Evolutionary conservation across 345 rosid genomes (phyloP).

Genomic region (Salix dunnii): DNA sequence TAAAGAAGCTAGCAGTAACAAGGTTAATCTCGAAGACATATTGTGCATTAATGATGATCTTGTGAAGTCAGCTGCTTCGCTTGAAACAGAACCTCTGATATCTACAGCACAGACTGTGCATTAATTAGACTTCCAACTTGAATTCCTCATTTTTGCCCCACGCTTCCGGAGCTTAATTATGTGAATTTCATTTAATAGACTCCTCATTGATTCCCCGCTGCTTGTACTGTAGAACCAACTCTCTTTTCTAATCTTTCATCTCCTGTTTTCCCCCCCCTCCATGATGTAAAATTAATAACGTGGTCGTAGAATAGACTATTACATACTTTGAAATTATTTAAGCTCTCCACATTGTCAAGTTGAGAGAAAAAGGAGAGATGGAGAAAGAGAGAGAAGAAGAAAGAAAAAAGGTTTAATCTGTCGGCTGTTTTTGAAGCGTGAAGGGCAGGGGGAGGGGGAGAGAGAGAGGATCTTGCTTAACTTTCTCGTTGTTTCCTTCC

Average conservation of each 20-base stretch:
- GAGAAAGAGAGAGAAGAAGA: not conserved
- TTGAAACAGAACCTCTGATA: constrained; percentile 50
- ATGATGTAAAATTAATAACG: constrained; percentile 19
- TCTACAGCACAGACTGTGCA: constrained; percentile 21
- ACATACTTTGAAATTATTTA: constrained; percentile 7
- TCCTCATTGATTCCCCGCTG: not conserved
- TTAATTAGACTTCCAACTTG: constrained; percentile 11
- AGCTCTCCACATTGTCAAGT: constrained; percentile 9
- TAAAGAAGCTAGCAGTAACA: constrained; percentile 11
- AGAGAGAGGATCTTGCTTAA: not conserved
- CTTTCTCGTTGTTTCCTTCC: constrained; percentile 43
- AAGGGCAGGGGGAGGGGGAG: too few relatives aligned
- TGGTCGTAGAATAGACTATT: constrained; percentile 15
- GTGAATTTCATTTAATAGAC: constrained; percentile 14
- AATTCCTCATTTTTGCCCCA: constrained; percentile 25
- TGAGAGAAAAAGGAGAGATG: not conserved
- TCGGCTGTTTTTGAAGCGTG: constrained; percentile 39
- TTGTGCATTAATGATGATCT: constrained; percentile 33
- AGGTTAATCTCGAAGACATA: constrained; percentile 33
- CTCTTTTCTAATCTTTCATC: not conserved
- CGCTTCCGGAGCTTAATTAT: constrained; percentile 19
- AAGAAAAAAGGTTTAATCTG: constrained; percentile 31
- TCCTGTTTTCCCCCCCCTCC: not conserved
- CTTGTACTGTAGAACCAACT: constrained; percentile 14
- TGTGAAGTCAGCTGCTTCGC: constrained; percentile 36